Evolutionary conservation across 1,284 basidiomycete species (phyloP).

Genomic region (Tilletia indica): DNA sequence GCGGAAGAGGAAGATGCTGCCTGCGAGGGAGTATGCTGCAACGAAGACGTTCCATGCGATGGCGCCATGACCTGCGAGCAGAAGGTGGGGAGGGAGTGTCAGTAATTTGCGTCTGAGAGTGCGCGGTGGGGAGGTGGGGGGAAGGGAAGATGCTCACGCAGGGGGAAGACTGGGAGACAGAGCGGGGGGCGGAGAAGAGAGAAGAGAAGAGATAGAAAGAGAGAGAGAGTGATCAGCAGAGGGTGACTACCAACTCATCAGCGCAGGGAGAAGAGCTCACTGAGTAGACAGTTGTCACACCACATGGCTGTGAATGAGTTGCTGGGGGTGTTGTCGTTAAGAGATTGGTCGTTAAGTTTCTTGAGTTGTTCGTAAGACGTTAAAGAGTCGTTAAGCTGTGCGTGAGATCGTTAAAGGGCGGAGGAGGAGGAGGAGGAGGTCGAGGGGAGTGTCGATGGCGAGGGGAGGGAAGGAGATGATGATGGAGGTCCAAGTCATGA

Average conservation of each 20-base stretch:
- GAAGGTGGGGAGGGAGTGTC: neutral
- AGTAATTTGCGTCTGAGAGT: neutral
- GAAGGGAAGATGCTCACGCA: constrained; percentile 19
- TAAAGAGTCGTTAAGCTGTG: constrained; percentile 1
- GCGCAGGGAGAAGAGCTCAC: constrained; percentile 17
- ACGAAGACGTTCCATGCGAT: constrained; percentile 72
- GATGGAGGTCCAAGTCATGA: neutral
- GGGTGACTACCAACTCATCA: too few relatives aligned
- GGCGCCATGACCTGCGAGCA: constrained; percentile 60
- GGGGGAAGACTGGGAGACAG: constrained; percentile 31
- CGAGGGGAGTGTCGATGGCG: too few relatives aligned
- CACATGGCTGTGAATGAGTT: constrained; percentile 19
- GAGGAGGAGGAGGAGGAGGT: neutral
- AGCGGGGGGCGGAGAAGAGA: neutral
- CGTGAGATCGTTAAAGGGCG: constrained; percentile 7
- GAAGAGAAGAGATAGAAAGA: neutral
- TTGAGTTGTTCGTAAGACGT: neutral
- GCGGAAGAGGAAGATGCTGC: constrained; percentile 68
- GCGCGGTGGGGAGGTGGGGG: neutral
- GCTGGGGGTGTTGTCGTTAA: neutral
- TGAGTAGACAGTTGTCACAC: constrained; percentile 48
- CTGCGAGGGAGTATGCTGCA: constrained; percentile 70
- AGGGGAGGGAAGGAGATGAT: neutral
- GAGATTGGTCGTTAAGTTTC: neutral
- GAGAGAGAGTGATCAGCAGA: neutral